Conservation (phyloP, 2,329 filamentous ascomycete species). For the Cercospora canescens region DNA sequence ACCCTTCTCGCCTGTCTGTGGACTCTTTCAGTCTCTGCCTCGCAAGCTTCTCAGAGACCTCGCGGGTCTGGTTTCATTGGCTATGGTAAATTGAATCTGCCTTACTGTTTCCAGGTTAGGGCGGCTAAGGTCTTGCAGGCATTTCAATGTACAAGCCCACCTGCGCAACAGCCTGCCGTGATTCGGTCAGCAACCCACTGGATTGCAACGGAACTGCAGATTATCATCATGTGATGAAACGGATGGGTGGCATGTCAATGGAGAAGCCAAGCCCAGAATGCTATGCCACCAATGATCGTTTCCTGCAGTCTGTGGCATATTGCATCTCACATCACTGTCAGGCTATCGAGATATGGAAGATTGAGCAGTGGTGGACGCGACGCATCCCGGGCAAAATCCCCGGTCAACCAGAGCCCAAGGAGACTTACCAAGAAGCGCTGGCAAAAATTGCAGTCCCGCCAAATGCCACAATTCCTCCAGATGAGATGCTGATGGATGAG, state of each 20-base stretch:
- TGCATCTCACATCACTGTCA: slow-evolving; percentile 33
- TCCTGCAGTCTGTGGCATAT: slow-evolving; percentile 33
- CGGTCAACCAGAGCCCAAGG: slow-evolving; percentile 22
- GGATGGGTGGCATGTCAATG: slow-evolving; percentile 19
- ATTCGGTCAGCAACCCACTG: slow-evolving; percentile 18
- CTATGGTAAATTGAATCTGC: not conserved
- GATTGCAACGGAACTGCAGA: slow-evolving; percentile 13
- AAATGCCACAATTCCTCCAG: slow-evolving; percentile 10
- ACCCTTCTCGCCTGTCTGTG: not conserved
- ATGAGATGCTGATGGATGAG: slow-evolving; percentile 30
- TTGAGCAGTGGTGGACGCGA: slow-evolving; percentile 34
- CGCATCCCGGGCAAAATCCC: slow-evolving; percentile 19
- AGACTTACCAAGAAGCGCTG: slow-evolving; percentile 32
- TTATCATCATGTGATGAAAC: slow-evolving; percentile 10
- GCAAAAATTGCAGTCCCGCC: slow-evolving; percentile 27
- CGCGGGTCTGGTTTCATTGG: slow-evolving; percentile 4
- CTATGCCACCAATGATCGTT: slow-evolving; percentile 32
- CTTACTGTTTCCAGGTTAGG: not conserved
- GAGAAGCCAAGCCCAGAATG: slow-evolving; percentile 28
- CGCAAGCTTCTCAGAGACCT: not conserved
- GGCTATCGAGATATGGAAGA: slow-evolving; percentile 24
- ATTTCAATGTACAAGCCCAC: slow-evolving; percentile 28
- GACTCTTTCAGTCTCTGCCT: not conserved
- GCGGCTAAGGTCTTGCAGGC: slow-evolving; percentile 2
- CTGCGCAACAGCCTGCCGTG: slow-evolving; percentile 28